These are phyloP conservation scores for Neurospora sp. DNA, from an alignment of 495 filamentous ascomycete species.

Conservation along the genomic window DNA sequence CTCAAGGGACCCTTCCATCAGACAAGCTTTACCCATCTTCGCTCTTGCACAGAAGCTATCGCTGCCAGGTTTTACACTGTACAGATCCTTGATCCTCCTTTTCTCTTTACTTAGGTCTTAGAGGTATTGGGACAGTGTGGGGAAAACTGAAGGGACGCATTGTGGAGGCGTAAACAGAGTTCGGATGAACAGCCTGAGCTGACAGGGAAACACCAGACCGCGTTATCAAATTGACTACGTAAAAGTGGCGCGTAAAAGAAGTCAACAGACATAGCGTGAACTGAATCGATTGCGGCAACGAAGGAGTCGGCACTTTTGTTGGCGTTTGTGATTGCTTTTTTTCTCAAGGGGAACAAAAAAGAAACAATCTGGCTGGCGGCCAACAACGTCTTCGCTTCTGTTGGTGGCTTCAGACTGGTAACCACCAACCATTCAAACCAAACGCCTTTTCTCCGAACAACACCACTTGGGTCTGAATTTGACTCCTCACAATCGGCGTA, in stretches of 20 bases:
- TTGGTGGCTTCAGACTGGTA: background rate
- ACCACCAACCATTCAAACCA: background rate
- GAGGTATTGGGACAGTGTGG: background rate
- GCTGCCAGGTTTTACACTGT: too few species aligned
- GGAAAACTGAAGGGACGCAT: background rate
- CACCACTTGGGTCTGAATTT: background rate
- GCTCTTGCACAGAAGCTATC: too few species aligned
- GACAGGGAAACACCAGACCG: background rate
- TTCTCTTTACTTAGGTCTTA: background rate
- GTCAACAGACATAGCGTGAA: background rate
- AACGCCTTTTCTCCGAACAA: background rate
- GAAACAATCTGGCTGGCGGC: background rate
- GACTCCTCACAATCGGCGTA: background rate
- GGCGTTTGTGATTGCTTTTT: background rate
- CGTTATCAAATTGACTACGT: background rate
- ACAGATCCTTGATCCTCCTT: background rate
- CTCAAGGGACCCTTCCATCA: background rate
- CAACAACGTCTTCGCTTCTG: background rate
- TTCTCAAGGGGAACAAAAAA: background rate
- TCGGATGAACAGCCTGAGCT: background rate
- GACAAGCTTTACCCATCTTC: background rate
- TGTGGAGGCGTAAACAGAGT: background rate
- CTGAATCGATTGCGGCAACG: background rate
- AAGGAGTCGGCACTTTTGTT: background rate
- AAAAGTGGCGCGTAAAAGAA: background rate